These are phyloP conservation scores for Dactylellina parvicollis DNA, from an alignment of 2,329 filamentous ascomycete genomes.

Conservation along the genomic window DNA sequence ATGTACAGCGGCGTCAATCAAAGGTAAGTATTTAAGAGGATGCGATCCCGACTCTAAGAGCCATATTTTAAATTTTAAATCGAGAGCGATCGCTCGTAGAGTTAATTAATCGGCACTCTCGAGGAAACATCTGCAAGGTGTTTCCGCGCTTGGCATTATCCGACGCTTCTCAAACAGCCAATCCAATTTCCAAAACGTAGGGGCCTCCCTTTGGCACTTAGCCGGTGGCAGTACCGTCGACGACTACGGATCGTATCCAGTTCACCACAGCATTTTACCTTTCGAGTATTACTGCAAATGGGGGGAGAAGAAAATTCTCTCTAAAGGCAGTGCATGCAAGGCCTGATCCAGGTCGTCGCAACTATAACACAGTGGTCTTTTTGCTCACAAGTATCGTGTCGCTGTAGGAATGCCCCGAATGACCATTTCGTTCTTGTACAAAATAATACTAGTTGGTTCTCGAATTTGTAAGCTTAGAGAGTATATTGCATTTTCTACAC, in stretches of 20 bases:
- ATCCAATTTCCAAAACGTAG: constrained; percentile 52
- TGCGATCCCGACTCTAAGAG: too few relatives aligned
- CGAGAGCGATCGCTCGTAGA: constrained; percentile 19
- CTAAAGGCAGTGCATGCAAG: neutral
- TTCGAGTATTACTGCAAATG: neutral
- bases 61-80: neutral
- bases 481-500: neutral
- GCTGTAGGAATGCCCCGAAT: too few relatives aligned
- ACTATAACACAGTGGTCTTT: neutral
- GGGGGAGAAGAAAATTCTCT: too few relatives aligned
- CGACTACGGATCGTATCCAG: neutral
- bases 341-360: neutral
- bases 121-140: neutral
- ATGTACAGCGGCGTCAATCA: too few relatives aligned
- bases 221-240: constrained; percentile 7
- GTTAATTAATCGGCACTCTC: constrained; percentile 7
- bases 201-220: constrained; percentile 22
- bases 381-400: too few relatives aligned
- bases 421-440: too few relatives aligned
- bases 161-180: constrained; percentile 39
- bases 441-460: neutral
- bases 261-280: neutral
- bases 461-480: neutral
- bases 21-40: too few relatives aligned
- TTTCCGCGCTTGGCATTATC: constrained; percentile 30